Evolutionary conservation across 208 protist genomes (phyloP).

Genomic region (Novymonas esmeraldas): DNA sequence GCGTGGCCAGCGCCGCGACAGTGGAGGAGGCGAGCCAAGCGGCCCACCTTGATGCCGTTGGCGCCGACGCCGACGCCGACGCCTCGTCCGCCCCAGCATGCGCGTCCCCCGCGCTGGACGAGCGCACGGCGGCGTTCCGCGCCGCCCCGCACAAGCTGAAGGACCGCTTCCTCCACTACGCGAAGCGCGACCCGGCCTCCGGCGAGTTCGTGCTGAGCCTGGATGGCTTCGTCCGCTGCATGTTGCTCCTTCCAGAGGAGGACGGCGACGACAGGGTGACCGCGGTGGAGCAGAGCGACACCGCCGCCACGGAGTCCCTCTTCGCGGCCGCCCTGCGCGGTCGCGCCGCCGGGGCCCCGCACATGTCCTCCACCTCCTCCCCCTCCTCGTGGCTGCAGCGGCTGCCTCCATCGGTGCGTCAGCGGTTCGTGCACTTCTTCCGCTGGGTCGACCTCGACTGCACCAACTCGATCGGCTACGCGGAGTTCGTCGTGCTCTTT

Average conservation of each 20-base stretch:
- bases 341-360: background rate
- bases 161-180: slow-evolving; percentile 45
- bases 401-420: slow-evolving; percentile 24
- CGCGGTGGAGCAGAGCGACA: background rate
- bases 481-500: slow-evolving; percentile 73
- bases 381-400: slow-evolving; percentile 8
- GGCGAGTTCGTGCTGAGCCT: slow-evolving; percentile 42
- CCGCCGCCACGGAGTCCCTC: too few relatives aligned
- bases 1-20: background rate
- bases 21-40: too few relatives aligned
- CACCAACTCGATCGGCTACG: slow-evolving; percentile 54
- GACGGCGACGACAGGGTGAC: background rate
- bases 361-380: too few relatives aligned
- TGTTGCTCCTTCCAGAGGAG: slow-evolving; percentile 40
- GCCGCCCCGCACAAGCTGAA: slow-evolving; percentile 21
- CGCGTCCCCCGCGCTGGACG: background rate
- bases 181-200: slow-evolving; percentile 23
- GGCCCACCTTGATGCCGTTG: too few relatives aligned
- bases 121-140: slow-evolving; percentile 5
- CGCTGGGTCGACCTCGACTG: slow-evolving; percentile 53
- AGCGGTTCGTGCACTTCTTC: slow-evolving; percentile 41
- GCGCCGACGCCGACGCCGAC: too few relatives aligned
- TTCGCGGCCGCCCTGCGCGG: too few relatives aligned
- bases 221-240: slow-evolving; percentile 49
- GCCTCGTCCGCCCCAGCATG: background rate